A percentile compares a stretch with the other conserved stretches of the same genome.
Conservation (phyloP, 2,329 filamentous ascomycete species). For the Scytalidium lignicola region DNA sequence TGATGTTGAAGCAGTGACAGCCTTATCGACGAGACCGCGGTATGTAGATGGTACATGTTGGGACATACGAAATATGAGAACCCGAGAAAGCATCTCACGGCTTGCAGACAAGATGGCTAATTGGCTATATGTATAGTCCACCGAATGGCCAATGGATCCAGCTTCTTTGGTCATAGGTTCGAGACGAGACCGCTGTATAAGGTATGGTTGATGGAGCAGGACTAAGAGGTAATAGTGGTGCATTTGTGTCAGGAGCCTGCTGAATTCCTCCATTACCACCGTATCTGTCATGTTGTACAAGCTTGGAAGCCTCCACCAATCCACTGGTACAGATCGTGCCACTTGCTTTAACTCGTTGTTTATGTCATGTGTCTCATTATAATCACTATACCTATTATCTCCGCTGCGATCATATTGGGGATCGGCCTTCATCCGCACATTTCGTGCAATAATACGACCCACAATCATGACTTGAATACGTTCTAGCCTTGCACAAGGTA, state of each 20-base stretch:
- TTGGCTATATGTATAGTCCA: slow-evolving; percentile 28
- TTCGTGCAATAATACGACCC: slow-evolving; percentile 33
- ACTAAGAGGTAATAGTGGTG: slow-evolving; percentile 34
- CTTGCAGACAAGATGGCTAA: slow-evolving; percentile 33
- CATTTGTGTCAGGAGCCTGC: slow-evolving; percentile 32
- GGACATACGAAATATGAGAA: slow-evolving; percentile 29
- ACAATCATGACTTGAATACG: slow-evolving; percentile 36
- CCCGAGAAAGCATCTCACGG: slow-evolving; percentile 34
- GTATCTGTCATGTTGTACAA: slow-evolving; percentile 14
- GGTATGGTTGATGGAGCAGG: slow-evolving; percentile 36
- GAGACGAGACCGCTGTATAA: slow-evolving; percentile 13
- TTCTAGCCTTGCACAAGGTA: slow-evolving; percentile 38
- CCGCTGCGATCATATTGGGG: slow-evolving; percentile 2
- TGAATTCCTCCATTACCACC: slow-evolving; percentile 15
- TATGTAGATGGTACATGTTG: slow-evolving; percentile 26
- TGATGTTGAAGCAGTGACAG: slow-evolving; percentile 29
- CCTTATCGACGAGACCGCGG: slow-evolving; percentile 31
- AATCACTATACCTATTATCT: slow-evolving; percentile 13
- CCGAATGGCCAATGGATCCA: slow-evolving; percentile 15
- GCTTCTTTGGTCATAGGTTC: background rate
- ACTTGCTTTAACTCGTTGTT: slow-evolving; percentile 29
- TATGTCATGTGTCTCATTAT: slow-evolving; percentile 25
- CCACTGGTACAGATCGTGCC: slow-evolving; percentile 26
- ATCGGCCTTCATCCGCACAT: slow-evolving; percentile 9
- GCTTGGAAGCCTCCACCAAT: slow-evolving; percentile 32